Percentiles rank a stretch among this genome's conserved stretches.
Conservation (phyloP, 371 early-diverging fungal species). For the Circinella umbellata region DNA sequence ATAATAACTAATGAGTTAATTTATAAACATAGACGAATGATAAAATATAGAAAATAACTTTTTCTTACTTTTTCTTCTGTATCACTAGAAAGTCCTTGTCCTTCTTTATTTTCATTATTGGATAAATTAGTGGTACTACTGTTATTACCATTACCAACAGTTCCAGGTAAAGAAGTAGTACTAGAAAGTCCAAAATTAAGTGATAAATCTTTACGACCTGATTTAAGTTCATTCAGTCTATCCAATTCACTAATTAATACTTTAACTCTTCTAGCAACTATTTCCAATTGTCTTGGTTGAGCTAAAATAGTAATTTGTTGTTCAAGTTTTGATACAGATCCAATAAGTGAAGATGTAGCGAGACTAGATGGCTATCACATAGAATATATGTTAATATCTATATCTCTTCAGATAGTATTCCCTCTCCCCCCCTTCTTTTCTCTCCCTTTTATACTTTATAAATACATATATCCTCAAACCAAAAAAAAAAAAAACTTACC, state of each 20-base stretch:
- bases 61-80: slow-evolving; percentile 32
- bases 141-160: not conserved
- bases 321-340: slow-evolving; percentile 76
- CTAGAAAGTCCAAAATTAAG: slow-evolving; percentile 28
- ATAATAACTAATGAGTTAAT: not conserved
- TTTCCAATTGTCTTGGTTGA: slow-evolving; percentile 82
- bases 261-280: slow-evolving; percentile 73
- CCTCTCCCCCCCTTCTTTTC: too few species aligned
- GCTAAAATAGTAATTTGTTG: slow-evolving; percentile 78
- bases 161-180: not conserved
- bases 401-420: too few species aligned
- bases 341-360: slow-evolving; percentile 59
- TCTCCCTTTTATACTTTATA: too few species aligned
- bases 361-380: slow-evolving; percentile 38
- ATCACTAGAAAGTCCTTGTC: slow-evolving; percentile 23
- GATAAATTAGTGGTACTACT: slow-evolving; percentile 13
- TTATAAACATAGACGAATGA: too few species aligned
- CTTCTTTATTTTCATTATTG: slow-evolving; percentile 20
- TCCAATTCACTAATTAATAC: slow-evolving; percentile 76
- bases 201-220: slow-evolving; percentile 51
- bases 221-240: slow-evolving; percentile 70
- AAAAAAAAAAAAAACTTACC: slow-evolving; percentile 29
- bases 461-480: not conserved
- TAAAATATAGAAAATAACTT: too few species aligned
- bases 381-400: too few species aligned